Percentiles rank a stretch among this genome's conserved stretches.
Conservation (phyloP, 2,329 filamentous ascomycete species). For the Stachybotrys elegans region DNA sequence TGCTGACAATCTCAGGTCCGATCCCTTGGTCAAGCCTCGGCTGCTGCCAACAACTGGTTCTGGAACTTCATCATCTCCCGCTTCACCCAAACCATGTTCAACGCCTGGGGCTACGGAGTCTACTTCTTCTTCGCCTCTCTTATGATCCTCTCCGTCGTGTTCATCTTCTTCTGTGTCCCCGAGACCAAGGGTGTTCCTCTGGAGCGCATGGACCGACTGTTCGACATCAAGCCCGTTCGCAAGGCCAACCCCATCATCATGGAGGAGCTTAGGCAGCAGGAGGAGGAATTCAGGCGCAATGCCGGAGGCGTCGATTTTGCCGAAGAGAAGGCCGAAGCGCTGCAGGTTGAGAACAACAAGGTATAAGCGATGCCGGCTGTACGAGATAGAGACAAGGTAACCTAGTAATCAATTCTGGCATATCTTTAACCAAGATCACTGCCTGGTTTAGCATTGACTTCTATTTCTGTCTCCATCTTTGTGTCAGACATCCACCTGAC, state of each 20-base stretch:
- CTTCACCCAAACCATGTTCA: slow-evolving; percentile 63
- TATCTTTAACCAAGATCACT: too few relatives aligned
- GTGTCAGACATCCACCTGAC: too few relatives aligned
- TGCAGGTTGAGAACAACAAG: slow-evolving; percentile 17
- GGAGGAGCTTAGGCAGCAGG: slow-evolving; percentile 31
- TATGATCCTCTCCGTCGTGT: slow-evolving; percentile 53
- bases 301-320: slow-evolving; percentile 17
- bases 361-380: not conserved
- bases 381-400: too few relatives aligned
- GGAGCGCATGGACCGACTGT: slow-evolving; percentile 60
- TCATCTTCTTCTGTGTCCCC: slow-evolving; percentile 58
- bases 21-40: slow-evolving; percentile 66
- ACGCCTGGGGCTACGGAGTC: slow-evolving; percentile 54
- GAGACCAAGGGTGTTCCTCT: slow-evolving; percentile 63
- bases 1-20: too few relatives aligned
- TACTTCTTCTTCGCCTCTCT: slow-evolving; percentile 65
- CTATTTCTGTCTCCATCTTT: too few relatives aligned
- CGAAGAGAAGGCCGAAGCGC: slow-evolving; percentile 21
- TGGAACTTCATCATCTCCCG: slow-evolving; percentile 66
- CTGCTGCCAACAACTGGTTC: slow-evolving; percentile 68
- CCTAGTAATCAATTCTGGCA: too few relatives aligned
- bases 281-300: slow-evolving; percentile 28
- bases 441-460: too few relatives aligned
- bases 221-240: slow-evolving; percentile 41
- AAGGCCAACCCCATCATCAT: slow-evolving; percentile 39